phyloP scores from a whole-genome alignment of 2,329 filamentous ascomycete species.

The Claviceps purpurea region DNA sequence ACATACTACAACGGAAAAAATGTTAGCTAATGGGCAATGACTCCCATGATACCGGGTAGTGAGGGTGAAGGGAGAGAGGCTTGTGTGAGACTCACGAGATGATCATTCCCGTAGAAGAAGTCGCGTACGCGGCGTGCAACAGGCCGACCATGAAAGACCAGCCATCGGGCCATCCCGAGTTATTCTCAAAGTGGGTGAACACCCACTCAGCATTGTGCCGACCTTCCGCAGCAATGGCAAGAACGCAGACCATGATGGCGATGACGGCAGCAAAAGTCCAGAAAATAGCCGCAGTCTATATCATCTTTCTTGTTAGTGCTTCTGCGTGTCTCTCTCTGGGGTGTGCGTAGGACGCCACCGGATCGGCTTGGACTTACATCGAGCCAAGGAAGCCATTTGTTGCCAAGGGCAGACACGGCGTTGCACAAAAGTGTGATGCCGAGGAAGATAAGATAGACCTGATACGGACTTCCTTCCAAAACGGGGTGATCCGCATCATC shows the following conservation, averaged over 20 bases:
- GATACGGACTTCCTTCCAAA: conserved; percentile 41
- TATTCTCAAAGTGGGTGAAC: conserved; percentile 54
- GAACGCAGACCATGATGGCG: conserved; percentile 47
- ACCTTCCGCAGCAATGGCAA: conserved; percentile 56
- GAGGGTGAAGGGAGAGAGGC: background rate
- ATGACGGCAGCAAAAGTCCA: conserved; percentile 62
- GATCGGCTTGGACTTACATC: conserved; percentile 44
- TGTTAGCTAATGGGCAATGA: background rate
- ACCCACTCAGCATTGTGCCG: conserved; percentile 49
- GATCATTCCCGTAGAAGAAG: conserved; percentile 68
- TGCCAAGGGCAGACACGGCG: conserved; percentile 51
- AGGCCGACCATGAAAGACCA: conserved; percentile 65
- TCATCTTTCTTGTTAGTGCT: background rate
- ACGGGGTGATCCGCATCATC: conserved; percentile 28
- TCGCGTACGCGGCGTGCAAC: conserved; percentile 59
- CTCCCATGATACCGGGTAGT: background rate
- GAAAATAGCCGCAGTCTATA: conserved; percentile 52
- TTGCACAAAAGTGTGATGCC: conserved; percentile 53
- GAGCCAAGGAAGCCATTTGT: conserved; percentile 51
- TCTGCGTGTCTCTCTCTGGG: background rate
- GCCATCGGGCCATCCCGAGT: conserved; percentile 55
- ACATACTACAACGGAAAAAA: conserved; percentile 40
- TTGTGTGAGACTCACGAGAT: conserved; percentile 45
- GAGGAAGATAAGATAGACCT: conserved; percentile 59
- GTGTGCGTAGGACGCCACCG: too few relatives aligned